Evolutionary conservation across 371 early-diverging fungal species (phyloP).

Genomic region (Coemansia sp.): DNA sequence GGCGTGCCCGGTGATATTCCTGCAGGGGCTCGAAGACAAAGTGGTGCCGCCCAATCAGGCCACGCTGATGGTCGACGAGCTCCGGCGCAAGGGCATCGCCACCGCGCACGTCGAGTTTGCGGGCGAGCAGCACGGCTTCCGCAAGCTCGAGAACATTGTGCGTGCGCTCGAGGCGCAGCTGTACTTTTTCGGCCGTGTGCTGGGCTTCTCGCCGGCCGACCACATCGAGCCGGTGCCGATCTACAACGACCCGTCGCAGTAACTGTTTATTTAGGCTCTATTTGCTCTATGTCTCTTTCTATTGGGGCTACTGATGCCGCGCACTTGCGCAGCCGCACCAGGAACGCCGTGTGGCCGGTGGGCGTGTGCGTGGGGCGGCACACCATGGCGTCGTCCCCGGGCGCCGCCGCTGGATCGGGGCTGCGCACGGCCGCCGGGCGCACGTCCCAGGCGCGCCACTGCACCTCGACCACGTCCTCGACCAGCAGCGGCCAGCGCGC

Average conservation of each 20-base stretch:
- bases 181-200: conserved; percentile 38
- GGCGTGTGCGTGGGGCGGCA: conserved; percentile 36
- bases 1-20: conserved; percentile 66
- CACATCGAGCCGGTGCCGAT: conserved; percentile 35
- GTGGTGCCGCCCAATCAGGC: conserved; percentile 78
- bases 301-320: background rate
- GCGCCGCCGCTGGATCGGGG: background rate
- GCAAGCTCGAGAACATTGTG: conserved; percentile 28
- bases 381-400: conserved; percentile 16
- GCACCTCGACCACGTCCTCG: conserved; percentile 64
- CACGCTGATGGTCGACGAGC: conserved; percentile 66
- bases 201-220: conserved; percentile 36
- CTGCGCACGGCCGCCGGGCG: conserved; percentile 61
- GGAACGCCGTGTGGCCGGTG: conserved; percentile 37
- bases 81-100: conserved; percentile 60
- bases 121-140: conserved; percentile 68
- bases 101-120: conserved; percentile 69
- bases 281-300: background rate
- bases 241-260: conserved; percentile 15
- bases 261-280: background rate
- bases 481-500: conserved; percentile 54
- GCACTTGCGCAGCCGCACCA: conserved; percentile 37
- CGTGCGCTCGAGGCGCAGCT: conserved; percentile 40
- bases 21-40: conserved; percentile 76
- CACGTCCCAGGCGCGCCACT: conserved; percentile 74